Evolutionary conservation across 1,284 basidiomycete species (phyloP).

Genomic region (Apiotrichum akiyoshidainum): DNA sequence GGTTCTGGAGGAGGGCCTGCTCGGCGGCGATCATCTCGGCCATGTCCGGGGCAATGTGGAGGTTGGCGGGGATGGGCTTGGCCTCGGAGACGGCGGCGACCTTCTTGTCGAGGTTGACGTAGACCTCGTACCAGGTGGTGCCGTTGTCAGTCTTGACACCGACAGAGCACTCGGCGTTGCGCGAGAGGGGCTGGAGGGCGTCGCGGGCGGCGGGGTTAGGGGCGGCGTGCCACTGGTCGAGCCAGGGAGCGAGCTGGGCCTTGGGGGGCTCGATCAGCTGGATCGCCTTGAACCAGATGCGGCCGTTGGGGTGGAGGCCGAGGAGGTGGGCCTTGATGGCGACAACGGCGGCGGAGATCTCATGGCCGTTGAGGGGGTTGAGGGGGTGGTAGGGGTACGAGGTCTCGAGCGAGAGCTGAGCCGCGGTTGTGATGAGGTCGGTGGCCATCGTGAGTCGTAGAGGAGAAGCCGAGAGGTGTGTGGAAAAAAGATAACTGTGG

Average conservation of each 20-base stretch:
- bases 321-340: constrained; percentile 12
- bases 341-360: constrained; percentile 35
- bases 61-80: constrained; percentile 10
- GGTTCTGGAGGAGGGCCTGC: constrained; percentile 28
- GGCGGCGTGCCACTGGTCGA: constrained; percentile 20
- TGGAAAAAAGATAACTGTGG: not conserved
- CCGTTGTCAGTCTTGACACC: constrained; percentile 18
- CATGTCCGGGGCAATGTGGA: constrained; percentile 29
- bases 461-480: not conserved
- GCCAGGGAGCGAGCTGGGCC: constrained; percentile 29
- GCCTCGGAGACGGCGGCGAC: constrained; percentile 7
- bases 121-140: constrained; percentile 20
- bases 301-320: not conserved
- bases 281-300: constrained; percentile 38
- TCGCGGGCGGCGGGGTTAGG: constrained; percentile 5
- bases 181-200: constrained; percentile 10
- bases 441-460: not conserved
- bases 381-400: constrained; percentile 43
- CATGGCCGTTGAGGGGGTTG: constrained; percentile 47
- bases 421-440: constrained; percentile 3
- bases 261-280: constrained; percentile 36
- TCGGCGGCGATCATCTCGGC: constrained; percentile 36
- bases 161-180: constrained; percentile 21
- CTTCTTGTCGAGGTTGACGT: constrained; percentile 14
- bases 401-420: not conserved